phyloP scores from a whole-genome alignment of 148 eudicot species.

The Chenopodium album region DNA sequence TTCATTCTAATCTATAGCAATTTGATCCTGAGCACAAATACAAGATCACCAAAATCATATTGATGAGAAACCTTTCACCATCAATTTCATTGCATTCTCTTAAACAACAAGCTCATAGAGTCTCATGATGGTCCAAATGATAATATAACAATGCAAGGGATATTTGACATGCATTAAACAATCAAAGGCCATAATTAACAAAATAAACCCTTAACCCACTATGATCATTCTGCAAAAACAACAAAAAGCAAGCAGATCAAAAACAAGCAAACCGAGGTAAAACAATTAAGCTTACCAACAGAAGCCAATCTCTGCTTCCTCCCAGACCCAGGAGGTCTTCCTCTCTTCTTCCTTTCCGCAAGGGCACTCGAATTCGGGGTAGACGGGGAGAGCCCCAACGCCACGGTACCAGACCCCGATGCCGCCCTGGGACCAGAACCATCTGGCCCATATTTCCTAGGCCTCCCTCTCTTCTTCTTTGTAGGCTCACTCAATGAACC shows the following conservation, averaged over 20 bases:
- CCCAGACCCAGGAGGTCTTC: slow-evolving; percentile 93
- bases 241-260: not conserved
- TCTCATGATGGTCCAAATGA: not conserved
- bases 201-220: not conserved
- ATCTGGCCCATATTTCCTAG: slow-evolving; percentile 86
- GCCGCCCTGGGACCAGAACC: slow-evolving; percentile 40
- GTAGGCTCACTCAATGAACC: slow-evolving; percentile 47
- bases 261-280: not conserved
- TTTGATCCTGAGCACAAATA: not conserved
- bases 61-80: not conserved
- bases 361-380: slow-evolving; percentile 43
- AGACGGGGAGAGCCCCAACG: slow-evolving; percentile 62
- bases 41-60: not conserved
- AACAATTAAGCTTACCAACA: slow-evolving; percentile 54
- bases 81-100: not conserved
- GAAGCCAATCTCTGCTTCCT: slow-evolving; percentile 84
- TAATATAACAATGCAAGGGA: not conserved
- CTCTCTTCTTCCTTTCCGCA: slow-evolving; percentile 49
- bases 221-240: not conserved
- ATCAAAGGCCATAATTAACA: not conserved
- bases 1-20: not conserved
- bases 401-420: slow-evolving; percentile 38
- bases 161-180: slow-evolving; percentile 1
- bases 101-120: not conserved
- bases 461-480: slow-evolving; percentile 99